Conservation (phyloP, 2,329 filamentous ascomycete species). For the Cladophialophora bantiana region DNA sequence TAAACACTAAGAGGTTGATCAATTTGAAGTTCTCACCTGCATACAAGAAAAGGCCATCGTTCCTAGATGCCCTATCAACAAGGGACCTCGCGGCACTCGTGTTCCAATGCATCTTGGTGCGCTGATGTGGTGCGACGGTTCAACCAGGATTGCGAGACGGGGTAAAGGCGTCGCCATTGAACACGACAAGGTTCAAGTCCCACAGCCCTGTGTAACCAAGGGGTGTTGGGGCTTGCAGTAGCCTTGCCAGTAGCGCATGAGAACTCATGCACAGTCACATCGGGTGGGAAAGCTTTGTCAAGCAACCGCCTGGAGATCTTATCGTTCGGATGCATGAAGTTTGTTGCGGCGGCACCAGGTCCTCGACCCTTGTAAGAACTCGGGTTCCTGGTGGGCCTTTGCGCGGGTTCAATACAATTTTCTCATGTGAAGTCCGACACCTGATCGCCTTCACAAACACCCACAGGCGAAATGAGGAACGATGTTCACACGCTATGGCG, state of each 20-base stretch:
- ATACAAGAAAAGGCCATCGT: background rate
- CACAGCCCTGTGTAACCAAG: background rate
- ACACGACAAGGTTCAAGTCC: background rate
- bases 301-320: background rate
- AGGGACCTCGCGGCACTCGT: slow-evolving; percentile 11
- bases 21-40: background rate
- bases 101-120: background rate
- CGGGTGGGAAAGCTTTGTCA: background rate
- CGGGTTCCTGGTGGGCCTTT: background rate
- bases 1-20: background rate
- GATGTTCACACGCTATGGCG: background rate
- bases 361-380: background rate
- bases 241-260: background rate
- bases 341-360: background rate
- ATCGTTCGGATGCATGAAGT: background rate
- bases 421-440: background rate
- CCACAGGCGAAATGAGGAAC: background rate
- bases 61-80: slow-evolving; percentile 5
- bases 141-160: background rate
- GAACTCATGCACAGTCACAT: background rate
- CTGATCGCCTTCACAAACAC: background rate
- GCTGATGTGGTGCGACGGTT: slow-evolving; percentile 11
- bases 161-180: background rate
- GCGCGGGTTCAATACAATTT: background rate
- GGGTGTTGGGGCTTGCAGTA: background rate